Conservation (phyloP, 306 rosid genomes). For the Hylodesmum podocarpum region DNA sequence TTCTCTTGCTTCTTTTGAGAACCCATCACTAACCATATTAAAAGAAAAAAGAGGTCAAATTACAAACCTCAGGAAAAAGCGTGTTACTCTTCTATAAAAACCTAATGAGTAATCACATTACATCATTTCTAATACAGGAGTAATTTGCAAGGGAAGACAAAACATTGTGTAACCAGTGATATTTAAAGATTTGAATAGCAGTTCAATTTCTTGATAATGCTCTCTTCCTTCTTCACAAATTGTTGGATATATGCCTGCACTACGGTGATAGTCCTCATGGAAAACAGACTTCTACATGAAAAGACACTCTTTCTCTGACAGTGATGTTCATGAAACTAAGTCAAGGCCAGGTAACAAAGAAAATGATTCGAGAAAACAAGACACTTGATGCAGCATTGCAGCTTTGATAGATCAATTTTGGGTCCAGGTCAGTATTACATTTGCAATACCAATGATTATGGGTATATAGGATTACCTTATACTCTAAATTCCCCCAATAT, state of each 20-base stretch:
- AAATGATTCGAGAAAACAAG: background rate
- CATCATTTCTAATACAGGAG: slow-evolving; percentile 2
- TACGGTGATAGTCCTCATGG: background rate
- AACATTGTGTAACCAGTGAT: background rate
- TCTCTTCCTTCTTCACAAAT: background rate
- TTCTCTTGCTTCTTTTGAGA: too few relatives aligned
- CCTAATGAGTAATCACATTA: background rate
- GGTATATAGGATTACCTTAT: background rate
- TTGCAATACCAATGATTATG: background rate
- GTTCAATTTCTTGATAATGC: background rate
- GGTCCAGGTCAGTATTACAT: background rate
- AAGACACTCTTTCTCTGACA: background rate
- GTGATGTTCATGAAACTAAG: background rate
- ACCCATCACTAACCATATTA: background rate
- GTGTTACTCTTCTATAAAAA: background rate
- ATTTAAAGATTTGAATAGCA: background rate
- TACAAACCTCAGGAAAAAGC: background rate
- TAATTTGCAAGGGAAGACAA: background rate
- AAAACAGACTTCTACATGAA: background rate
- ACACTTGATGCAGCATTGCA: background rate
- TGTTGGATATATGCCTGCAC: background rate
- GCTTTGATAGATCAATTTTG: background rate
- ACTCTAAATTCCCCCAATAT: background rate
- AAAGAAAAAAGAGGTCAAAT: background rate
- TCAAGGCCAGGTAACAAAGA: background rate